phyloP scores from a whole-genome alignment of 805 yeast species.

The Yarrowia sp. region DNA sequence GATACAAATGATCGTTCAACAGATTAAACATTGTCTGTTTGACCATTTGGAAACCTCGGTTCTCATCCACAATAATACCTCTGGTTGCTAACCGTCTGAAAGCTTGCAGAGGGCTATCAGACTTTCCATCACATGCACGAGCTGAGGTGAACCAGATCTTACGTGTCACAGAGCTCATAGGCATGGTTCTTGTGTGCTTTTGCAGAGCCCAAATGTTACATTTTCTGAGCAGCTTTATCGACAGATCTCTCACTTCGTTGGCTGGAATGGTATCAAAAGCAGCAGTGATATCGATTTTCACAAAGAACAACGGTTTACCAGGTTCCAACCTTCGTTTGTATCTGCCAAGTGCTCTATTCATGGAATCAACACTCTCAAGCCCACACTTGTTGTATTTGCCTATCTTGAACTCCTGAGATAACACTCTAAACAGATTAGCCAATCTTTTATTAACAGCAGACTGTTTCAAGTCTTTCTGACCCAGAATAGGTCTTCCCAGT shows the following conservation, averaged over 20 bases:
- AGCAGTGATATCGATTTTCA: conserved; percentile 10
- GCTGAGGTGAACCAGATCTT: not conserved
- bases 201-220: not conserved
- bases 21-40: not conserved
- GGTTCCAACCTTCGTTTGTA: not conserved
- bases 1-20: not conserved
- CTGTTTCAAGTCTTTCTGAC: not conserved
- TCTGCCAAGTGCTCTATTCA: not conserved
- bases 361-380: not conserved
- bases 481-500: not conserved
- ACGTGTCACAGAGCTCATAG: not conserved
- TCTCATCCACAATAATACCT: not conserved
- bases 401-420: not conserved
- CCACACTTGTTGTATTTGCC: not conserved
- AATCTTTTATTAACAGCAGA: not conserved
- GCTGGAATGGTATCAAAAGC: conserved; percentile 15
- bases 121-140: not conserved
- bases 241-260: not conserved
- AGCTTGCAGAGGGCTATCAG: not conserved
- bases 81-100: not conserved
- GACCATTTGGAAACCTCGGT: not conserved
- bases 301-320: not conserved
- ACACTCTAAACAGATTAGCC: not conserved
- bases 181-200: not conserved
- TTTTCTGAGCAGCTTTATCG: not conserved